A percentile compares a stretch with the other conserved stretches of the same genome.
These are phyloP conservation scores for Neopestalotiopsis clavispora DNA, from an alignment of 2,329 filamentous ascomycete genomes.

Conservation along the genomic window DNA sequence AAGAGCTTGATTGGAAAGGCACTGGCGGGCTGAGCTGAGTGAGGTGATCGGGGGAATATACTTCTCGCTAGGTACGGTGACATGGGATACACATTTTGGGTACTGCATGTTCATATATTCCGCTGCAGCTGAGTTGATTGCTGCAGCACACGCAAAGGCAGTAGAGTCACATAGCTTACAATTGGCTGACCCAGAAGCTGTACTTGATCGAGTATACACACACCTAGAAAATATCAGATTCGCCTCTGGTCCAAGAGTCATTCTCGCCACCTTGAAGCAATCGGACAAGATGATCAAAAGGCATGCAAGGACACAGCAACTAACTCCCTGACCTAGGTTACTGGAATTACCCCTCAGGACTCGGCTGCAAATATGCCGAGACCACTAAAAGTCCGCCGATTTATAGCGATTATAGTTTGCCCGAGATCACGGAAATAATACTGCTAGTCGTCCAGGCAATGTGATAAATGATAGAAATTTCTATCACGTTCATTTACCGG, in stretches of 20 bases:
- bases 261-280: neutral
- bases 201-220: too few species aligned
- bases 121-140: too few species aligned
- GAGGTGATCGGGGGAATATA: too few species aligned
- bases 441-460: neutral
- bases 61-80: neutral
- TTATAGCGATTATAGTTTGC: neutral
- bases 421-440: neutral
- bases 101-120: too few species aligned
- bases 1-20: slow-evolving; percentile 68
- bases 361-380: slow-evolving; percentile 12
- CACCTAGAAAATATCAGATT: too few species aligned
- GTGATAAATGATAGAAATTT: neutral
- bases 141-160: too few species aligned
- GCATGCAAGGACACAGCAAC: neutral
- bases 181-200: neutral
- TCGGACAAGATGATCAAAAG: neutral
- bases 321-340: neutral
- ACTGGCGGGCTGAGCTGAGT: slow-evolving; percentile 41
- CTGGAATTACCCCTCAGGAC: slow-evolving; percentile 12
- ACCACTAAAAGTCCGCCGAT: neutral
- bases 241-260: too few species aligned
- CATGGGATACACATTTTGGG: too few species aligned
- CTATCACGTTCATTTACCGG: neutral
- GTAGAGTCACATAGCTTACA: too few species aligned